A percentile compares a stretch with the other conserved stretches of the same genome.
phyloP scores from a whole-genome alignment of 2,329 filamentous ascomycete species.

The Trichoderma simmonsii region DNA sequence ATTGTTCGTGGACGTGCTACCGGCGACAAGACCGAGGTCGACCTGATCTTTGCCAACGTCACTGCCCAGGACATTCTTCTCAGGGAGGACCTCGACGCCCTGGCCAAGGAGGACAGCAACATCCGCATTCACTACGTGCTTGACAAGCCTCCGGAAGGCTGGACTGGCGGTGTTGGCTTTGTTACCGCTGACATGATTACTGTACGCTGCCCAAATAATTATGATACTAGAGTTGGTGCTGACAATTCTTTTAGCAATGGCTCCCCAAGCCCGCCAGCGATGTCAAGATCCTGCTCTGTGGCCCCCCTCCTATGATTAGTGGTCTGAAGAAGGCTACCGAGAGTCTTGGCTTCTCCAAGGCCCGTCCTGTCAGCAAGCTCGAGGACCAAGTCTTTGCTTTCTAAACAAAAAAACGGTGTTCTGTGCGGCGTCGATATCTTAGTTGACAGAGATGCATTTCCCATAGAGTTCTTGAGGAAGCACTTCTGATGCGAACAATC shows the following conservation, averaged over 20 bases:
- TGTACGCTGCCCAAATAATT: constrained; percentile 43
- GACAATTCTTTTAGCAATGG: constrained; percentile 54
- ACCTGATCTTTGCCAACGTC: constrained; percentile 97
- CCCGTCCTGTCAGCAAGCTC: constrained; percentile 92
- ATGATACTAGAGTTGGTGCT: constrained; percentile 17
- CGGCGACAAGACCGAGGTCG: constrained; percentile 83
- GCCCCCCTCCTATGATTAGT: constrained; percentile 93
- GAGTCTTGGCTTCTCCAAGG: constrained; percentile 85
- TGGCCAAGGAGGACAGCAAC: constrained; percentile 71
- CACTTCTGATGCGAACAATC: neutral
- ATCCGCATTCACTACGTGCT: constrained; percentile 93
- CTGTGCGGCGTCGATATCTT: neutral
- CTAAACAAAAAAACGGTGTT: constrained; percentile 30
- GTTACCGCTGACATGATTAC: constrained; percentile 95
- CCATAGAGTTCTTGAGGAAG: neutral
- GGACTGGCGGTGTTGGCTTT: constrained; percentile 90
- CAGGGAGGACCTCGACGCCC: constrained; percentile 81
- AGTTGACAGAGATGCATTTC: neutral
- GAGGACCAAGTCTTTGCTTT: constrained; percentile 98
- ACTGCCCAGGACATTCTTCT: constrained; percentile 89
- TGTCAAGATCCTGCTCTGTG: constrained; percentile 91
- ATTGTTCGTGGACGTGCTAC: constrained; percentile 76
- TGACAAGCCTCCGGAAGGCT: constrained; percentile 89
- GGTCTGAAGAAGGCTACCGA: constrained; percentile 96
- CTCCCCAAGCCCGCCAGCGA: constrained; percentile 80